Conservation (phyloP, 139 green algal genomes). For the Micractinium sp. region DNA sequence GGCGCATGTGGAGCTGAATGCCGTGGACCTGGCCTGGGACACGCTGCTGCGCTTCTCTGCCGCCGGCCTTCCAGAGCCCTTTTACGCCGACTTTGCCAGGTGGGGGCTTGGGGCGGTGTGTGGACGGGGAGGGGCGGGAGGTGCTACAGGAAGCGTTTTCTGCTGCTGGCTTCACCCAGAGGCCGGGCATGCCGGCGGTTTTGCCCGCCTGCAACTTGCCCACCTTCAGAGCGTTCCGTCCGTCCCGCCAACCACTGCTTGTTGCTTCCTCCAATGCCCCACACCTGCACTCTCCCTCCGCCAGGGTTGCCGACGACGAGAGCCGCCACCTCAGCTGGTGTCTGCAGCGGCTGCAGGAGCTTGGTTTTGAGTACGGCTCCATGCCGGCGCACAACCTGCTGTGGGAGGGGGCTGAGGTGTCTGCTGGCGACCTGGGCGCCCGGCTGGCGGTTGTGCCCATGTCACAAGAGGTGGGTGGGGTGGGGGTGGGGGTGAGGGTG, state of each 20-base stretch:
- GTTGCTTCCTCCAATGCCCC: too few species aligned
- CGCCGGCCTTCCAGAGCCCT: constrained; percentile 52
- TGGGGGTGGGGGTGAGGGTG: constrained; percentile 14
- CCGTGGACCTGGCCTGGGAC: constrained; percentile 90
- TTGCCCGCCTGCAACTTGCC: background rate
- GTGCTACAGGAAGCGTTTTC: background rate
- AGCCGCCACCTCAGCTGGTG: constrained; percentile 78
- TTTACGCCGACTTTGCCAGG: constrained; percentile 84
- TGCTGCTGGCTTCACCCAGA: background rate
- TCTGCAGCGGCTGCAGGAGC: constrained; percentile 73
- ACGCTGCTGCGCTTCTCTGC: constrained; percentile 75
- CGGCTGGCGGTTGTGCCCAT: constrained; percentile 87
- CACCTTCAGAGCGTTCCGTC: background rate
- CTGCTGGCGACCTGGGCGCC: constrained; percentile 43
- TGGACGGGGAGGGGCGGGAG: background rate
- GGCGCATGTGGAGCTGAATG: constrained; percentile 87
- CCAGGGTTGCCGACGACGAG: constrained; percentile 85
- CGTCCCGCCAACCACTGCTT: too few species aligned
- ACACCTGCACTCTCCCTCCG: background rate
- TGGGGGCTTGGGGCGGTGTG: background rate
- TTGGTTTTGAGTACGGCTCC: constrained; percentile 75
- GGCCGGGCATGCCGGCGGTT: background rate
- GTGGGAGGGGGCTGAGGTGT: constrained; percentile 72
- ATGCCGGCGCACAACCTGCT: constrained; percentile 84
- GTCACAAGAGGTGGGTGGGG: constrained; percentile 82